Evolutionary conservation across 2,329 filamentous ascomycete species (phyloP).

Genomic region (Gaeumannomyces tritici): DNA sequence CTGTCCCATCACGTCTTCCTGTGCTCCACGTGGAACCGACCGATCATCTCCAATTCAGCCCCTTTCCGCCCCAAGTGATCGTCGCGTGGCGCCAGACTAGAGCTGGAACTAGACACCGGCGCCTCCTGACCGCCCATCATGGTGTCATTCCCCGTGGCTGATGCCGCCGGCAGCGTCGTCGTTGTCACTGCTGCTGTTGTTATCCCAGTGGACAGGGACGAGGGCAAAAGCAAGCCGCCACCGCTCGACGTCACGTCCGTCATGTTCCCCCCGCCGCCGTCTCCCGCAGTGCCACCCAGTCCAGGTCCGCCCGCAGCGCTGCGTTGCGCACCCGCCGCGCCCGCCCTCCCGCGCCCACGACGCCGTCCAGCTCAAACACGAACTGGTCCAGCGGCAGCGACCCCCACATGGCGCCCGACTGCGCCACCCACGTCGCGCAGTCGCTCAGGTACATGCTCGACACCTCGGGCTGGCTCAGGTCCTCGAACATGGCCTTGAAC

Average conservation of each 20-base stretch:
- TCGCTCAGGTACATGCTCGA: constrained; percentile 9
- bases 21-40: too few relatives aligned
- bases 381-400: constrained; percentile 17
- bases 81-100: too few relatives aligned
- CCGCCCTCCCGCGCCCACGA: constrained; percentile 6
- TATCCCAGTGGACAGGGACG: too few relatives aligned
- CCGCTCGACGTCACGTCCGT: too few relatives aligned
- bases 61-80: neutral
- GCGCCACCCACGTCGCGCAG: constrained; percentile 15
- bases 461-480: constrained; percentile 10
- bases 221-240: too few relatives aligned
- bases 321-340: constrained; percentile 14
- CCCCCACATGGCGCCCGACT: constrained; percentile 15
- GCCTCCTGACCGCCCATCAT: neutral
- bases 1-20: too few relatives aligned
- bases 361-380: constrained; percentile 16
- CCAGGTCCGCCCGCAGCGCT: constrained; percentile 14
- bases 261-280: neutral
- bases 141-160: too few relatives aligned
- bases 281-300: constrained; percentile 7
- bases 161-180: too few relatives aligned
- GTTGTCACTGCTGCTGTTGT: too few relatives aligned
- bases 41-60: too few relatives aligned
- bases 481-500: constrained; percentile 25
- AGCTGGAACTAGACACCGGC: too few relatives aligned